These are phyloP conservation scores for Nidula microcarpa DNA, from an alignment of 768 basidiomycete genomes.

Conservation along the genomic window DNA sequence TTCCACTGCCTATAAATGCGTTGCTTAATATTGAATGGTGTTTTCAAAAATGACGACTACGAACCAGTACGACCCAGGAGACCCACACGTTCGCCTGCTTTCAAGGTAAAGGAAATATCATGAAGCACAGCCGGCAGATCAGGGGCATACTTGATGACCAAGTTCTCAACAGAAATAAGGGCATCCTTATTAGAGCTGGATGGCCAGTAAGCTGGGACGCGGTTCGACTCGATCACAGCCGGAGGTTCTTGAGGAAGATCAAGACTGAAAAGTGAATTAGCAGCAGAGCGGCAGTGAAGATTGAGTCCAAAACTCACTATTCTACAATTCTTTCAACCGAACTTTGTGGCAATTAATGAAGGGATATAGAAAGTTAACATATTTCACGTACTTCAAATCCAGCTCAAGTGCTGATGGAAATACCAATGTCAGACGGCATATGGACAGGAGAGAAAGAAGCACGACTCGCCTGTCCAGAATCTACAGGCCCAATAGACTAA, in stretches of 20 bases:
- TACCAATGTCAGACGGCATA: constrained; percentile 6
- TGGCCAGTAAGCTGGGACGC: constrained; percentile 93
- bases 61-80: constrained; percentile 74
- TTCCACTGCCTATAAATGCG: constrained; percentile 56
- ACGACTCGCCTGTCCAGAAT: constrained; percentile 37
- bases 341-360: constrained; percentile 30
- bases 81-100: constrained; percentile 72
- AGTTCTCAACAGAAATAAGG: constrained; percentile 67
- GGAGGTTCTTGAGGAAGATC: constrained; percentile 87
- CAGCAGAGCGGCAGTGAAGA: not conserved
- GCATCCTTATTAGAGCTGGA: constrained; percentile 58
- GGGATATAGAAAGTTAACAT: not conserved
- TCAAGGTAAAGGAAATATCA: constrained; percentile 68
- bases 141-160: constrained; percentile 79
- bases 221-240: constrained; percentile 63
- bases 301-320: constrained; percentile 44
- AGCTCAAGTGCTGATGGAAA: constrained; percentile 60
- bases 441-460: not conserved
- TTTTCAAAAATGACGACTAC: constrained; percentile 4
- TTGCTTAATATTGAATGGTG: not conserved
- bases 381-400: constrained; percentile 61
- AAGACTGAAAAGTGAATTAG: constrained; percentile 28
- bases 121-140: constrained; percentile 82
- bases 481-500: constrained; percentile 48
- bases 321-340: constrained; percentile 90